These are phyloP conservation scores for Vicia faba DNA, from an alignment of 306 rosid species.

Conservation along the genomic window DNA sequence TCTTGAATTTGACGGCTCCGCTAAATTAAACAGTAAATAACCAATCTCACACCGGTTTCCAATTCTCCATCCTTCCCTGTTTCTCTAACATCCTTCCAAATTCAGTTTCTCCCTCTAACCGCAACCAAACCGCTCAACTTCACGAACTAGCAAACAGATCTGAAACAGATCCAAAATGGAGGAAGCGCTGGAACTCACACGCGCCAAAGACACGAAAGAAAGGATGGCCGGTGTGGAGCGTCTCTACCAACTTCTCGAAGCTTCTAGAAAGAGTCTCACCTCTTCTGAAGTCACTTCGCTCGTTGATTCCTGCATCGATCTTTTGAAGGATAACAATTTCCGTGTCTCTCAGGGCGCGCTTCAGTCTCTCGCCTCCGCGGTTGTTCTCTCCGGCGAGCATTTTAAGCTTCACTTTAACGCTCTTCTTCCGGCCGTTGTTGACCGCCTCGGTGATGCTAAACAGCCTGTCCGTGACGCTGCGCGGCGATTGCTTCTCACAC, in stretches of 20 bases:
- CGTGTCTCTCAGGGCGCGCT: slow-evolving; percentile 95
- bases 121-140: background rate
- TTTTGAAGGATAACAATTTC: slow-evolving; percentile 92
- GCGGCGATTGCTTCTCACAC: slow-evolving; percentile 84
- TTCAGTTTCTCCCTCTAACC: slow-evolving; percentile 5
- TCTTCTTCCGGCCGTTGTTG: slow-evolving; percentile 92
- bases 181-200: slow-evolving; percentile 92
- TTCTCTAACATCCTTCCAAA: slow-evolving; percentile 7
- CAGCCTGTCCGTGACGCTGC: slow-evolving; percentile 99
- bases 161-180: slow-evolving; percentile 71
- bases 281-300: slow-evolving; percentile 79
- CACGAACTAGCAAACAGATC: slow-evolving; percentile 30
- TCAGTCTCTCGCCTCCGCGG: slow-evolving; percentile 95
- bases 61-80: background rate
- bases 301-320: slow-evolving; percentile 92
- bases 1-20: slow-evolving; percentile 42
- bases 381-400: slow-evolving; percentile 92
- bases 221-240: slow-evolving; percentile 99
- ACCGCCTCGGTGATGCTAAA: slow-evolving; percentile 93
- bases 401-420: slow-evolving; percentile 94
- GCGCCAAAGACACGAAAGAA: slow-evolving; percentile 97
- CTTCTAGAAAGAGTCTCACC: slow-evolving; percentile 77
- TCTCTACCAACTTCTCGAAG: slow-evolving; percentile 83
- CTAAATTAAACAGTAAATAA: slow-evolving; percentile 31
- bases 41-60: background rate